phyloP scores from a whole-genome alignment of 2,329 filamentous ascomycete genomes.

The Ceratocystiopsis sp. region DNA sequence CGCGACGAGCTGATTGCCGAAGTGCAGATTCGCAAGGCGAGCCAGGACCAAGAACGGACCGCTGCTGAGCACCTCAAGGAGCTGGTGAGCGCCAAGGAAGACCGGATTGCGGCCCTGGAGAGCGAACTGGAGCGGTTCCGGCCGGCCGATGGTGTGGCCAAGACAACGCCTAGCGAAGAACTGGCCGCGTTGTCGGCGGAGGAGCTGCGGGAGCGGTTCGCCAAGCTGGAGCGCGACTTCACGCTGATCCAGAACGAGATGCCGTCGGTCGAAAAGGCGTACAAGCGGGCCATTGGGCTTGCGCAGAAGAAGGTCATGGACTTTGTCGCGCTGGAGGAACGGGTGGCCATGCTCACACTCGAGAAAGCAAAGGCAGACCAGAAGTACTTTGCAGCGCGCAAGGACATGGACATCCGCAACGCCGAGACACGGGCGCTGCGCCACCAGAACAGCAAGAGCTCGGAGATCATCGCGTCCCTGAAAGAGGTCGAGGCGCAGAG shows the following conservation, averaged over 20 bases:
- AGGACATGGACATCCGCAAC: conserved; percentile 74
- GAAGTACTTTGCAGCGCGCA: conserved; percentile 93
- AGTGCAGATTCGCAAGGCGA: conserved; percentile 59
- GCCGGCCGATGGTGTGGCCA: conserved; percentile 27
- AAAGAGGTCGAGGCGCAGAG: conserved; percentile 78
- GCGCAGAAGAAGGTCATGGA: conserved; percentile 80
- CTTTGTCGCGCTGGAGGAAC: conserved; percentile 59
- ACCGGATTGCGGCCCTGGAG: conserved; percentile 67
- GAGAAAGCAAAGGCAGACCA: conserved; percentile 96
- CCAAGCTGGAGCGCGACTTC: conserved; percentile 63
- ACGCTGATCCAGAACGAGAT: conserved; percentile 74
- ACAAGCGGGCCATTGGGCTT: conserved; percentile 71
- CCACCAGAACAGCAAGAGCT: conserved; percentile 73
- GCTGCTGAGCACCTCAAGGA: conserved; percentile 63
- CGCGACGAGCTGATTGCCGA: conserved; percentile 79
- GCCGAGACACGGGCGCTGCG: conserved; percentile 64
- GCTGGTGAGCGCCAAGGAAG: conserved; percentile 60
- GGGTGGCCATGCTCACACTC: conserved; percentile 52
- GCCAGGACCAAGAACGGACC: conserved; percentile 57
- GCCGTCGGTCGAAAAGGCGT: conserved; percentile 76
- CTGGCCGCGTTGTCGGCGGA: conserved; percentile 47
- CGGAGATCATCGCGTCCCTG: conserved; percentile 80
- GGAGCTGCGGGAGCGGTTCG: conserved; percentile 56
- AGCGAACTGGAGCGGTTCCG: conserved; percentile 60
- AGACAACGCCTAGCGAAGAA: conserved; percentile 26